Conservation (phyloP, 495 filamentous ascomycete species). For the Neurospora cerealis region DNA sequence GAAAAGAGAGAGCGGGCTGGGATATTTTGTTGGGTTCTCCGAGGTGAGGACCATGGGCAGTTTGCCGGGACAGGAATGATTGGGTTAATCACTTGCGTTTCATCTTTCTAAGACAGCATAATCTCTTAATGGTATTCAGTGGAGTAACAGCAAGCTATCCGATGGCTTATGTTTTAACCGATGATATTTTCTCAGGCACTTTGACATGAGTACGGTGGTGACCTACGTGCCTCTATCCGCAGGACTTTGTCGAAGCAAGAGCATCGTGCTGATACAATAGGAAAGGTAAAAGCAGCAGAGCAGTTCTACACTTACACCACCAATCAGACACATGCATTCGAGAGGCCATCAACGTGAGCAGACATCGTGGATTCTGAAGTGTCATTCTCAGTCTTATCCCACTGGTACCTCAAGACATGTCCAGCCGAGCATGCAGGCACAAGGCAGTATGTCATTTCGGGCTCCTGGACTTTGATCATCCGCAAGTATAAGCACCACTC, state of each 20-base stretch:
- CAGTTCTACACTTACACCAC: background rate
- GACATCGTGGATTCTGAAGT: background rate
- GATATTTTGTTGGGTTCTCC: background rate
- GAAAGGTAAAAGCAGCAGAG: background rate
- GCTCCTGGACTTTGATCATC: background rate
- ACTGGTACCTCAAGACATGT: background rate
- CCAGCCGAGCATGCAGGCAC: background rate
- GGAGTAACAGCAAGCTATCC: background rate
- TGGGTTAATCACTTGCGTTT: background rate
- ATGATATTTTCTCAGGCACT: background rate
- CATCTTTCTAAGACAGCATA: background rate
- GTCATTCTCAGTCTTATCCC: background rate
- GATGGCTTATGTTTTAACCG: background rate
- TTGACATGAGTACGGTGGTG: background rate
- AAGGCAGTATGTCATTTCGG: background rate
- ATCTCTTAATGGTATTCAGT: background rate
- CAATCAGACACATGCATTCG: background rate
- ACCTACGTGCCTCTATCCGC: background rate
- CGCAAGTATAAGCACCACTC: background rate
- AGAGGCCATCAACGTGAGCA: background rate
- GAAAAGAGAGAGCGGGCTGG: background rate
- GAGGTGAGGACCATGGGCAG: background rate
- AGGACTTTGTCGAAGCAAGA: background rate
- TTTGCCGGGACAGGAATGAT: background rate
- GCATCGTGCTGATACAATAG: background rate